These are phyloP conservation scores for Oryza brachyantha DNA, from an alignment of 176 grass and related monocot genomes.

Conservation along the genomic window DNA sequence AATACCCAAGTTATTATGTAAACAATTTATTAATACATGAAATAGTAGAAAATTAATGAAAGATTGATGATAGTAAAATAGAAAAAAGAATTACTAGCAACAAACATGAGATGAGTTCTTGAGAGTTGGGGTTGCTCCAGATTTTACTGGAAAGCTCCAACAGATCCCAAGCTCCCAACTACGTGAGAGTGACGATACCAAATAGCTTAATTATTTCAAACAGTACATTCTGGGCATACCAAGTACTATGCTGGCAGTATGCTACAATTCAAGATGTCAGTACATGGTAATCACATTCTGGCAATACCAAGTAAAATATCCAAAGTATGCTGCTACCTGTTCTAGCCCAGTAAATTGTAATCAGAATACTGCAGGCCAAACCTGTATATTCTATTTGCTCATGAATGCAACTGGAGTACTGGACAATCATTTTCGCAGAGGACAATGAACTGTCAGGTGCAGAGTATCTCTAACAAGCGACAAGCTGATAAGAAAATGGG, in stretches of 20 bases:
- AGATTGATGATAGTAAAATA: not conserved
- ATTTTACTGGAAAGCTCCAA: not conserved
- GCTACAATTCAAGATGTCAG: not conserved
- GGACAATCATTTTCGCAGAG: constrained; percentile 1
- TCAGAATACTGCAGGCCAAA: constrained; percentile 22
- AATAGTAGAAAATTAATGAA: not conserved
- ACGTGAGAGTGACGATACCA: not conserved
- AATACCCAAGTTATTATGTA: not conserved
- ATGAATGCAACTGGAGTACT: constrained; percentile 28
- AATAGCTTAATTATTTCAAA: not conserved
- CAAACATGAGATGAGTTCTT: not conserved
- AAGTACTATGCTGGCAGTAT: not conserved
- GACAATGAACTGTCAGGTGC: constrained; percentile 11
- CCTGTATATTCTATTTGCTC: constrained; percentile 27
- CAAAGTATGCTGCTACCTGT: constrained; percentile 17
- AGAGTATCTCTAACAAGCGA: constrained; percentile 17
- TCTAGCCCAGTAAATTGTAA: constrained; percentile 27
- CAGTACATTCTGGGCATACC: constrained; percentile 10
- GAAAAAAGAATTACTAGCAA: not conserved
- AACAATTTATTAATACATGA: not conserved
- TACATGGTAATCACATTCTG: not conserved
- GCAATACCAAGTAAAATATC: constrained; percentile 3
- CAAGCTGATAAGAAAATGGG: constrained; percentile 14
- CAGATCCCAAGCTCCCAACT: no score
- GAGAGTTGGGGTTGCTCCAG: not conserved